Percentiles rank a stretch among this genome's conserved stretches.
phyloP scores from a whole-genome alignment of 805 yeast species.

The Priceomyces haplophilus region DNA sequence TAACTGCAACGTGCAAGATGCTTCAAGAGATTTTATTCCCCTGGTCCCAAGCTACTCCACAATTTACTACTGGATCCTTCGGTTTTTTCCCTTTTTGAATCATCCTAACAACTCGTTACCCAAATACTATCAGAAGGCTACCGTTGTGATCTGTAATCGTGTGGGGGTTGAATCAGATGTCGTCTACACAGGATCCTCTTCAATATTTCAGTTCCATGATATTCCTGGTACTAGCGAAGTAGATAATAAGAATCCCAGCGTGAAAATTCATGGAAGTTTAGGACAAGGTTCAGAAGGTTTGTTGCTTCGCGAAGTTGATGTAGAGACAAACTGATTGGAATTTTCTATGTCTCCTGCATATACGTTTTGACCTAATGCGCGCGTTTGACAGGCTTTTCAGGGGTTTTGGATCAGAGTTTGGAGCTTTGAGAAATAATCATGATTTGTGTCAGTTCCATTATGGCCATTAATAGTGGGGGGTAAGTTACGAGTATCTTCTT shows the following conservation, averaged over 20 bases:
- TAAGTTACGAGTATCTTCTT: no score
- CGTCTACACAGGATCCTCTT: constrained; percentile 65
- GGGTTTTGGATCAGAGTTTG: no score
- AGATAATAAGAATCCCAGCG: constrained; percentile 48
- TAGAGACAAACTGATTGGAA: constrained; percentile 14
- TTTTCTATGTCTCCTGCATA: no score
- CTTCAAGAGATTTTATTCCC: constrained; percentile 15
- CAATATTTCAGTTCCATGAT: constrained; percentile 51
- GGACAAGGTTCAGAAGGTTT: constrained; percentile 68
- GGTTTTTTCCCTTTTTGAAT: constrained; percentile 62
- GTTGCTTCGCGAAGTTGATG: constrained; percentile 54
- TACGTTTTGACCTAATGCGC: no score
- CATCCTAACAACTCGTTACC: constrained; percentile 28
- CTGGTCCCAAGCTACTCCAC: constrained; percentile 46
- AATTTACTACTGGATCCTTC: constrained; percentile 68
- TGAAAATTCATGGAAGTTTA: constrained; percentile 52
- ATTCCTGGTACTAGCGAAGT: constrained; percentile 21
- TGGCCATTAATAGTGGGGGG: no score
- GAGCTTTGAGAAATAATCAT: no score
- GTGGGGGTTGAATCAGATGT: constrained; percentile 72
- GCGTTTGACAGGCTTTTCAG: no score
- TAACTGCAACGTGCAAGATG: not conserved
- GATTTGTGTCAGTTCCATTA: no score
- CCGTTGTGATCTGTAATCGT: constrained; percentile 63
- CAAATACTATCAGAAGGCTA: constrained; percentile 20